Evolutionary conservation across 495 filamentous ascomycete genomes (phyloP).

Genomic region (Aspergillus saccharolyticus): DNA sequence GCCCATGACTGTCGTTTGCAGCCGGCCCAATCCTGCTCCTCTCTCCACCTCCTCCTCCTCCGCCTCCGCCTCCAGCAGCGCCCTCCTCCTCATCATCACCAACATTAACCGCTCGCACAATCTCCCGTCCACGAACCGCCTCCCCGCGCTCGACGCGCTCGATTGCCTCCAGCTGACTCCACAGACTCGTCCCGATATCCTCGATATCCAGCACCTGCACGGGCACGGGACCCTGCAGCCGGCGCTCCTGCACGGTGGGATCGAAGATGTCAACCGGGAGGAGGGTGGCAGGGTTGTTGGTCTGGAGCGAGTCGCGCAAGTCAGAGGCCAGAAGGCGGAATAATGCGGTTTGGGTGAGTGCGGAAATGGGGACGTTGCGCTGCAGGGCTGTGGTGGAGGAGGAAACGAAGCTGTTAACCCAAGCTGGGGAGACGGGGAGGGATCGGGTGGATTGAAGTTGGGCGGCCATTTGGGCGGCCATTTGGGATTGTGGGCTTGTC

Average conservation of each 20-base stretch:
- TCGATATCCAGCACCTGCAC: slow-evolving; percentile 84
- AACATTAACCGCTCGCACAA: slow-evolving; percentile 64
- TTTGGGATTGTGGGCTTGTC: slow-evolving; percentile 34
- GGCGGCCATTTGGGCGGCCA: slow-evolving; percentile 39
- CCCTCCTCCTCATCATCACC: slow-evolving; percentile 43
- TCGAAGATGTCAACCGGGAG: slow-evolving; percentile 57
- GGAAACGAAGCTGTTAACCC: slow-evolving; percentile 42
- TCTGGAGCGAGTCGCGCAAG: slow-evolving; percentile 56
- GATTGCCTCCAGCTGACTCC: slow-evolving; percentile 81
- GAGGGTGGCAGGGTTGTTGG: slow-evolving; percentile 35
- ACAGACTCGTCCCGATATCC: slow-evolving; percentile 69
- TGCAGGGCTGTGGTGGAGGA: slow-evolving; percentile 24
- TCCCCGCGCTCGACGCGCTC: slow-evolving; percentile 83
- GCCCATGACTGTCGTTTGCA: slow-evolving; percentile 40
- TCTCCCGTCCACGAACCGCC: slow-evolving; percentile 71
- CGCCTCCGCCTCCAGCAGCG: no score
- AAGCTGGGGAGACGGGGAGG: slow-evolving; percentile 38
- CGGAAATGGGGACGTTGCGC: slow-evolving; percentile 60
- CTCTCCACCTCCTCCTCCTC: slow-evolving; percentile 11
- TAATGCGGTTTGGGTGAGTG: slow-evolving; percentile 71
- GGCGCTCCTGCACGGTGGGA: slow-evolving; percentile 47
- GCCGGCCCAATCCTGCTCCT: slow-evolving; percentile 4
- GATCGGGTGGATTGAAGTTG: slow-evolving; percentile 41
- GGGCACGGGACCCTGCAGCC: slow-evolving; percentile 54
- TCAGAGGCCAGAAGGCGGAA: slow-evolving; percentile 77